Base-by-base conservation (phyloP, 2,329 filamentous ascomycete genomes). In the Tolypocladium amazonense region DNA sequence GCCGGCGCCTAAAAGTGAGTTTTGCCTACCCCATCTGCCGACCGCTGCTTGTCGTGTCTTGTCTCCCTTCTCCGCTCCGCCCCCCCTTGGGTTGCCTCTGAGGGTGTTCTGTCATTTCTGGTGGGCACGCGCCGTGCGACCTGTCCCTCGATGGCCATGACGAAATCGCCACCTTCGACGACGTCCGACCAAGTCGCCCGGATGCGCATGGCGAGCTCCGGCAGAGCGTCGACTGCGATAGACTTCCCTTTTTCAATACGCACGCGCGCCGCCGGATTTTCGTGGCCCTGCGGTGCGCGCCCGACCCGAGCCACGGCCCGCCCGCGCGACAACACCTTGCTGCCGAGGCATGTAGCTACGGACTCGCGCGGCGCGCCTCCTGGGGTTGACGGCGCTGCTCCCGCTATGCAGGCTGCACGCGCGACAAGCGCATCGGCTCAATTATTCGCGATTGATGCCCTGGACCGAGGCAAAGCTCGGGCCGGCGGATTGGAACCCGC, bases 1-100 rank as follows among this genome's bases (percentile, higher is more conserved):
- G 72, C 74, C 75, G 77, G 77, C 77, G 77, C 77, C 72, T 73
- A 80, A 81, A 80, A 80, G 78, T 81, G 72, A 80, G 78, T 80
- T 64, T 65, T 62, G 53, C 65, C 57, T 65, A 65, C 60, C 25
- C 52, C 37, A 56, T n/a, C 33, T 30, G 35, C 27, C 8, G 39
- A 38, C 23, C 41, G 41, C 23, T 27, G 25, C 39, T 20, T 27
- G 20, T 38, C 59, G 38, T 37, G 14, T 38, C 30, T 39, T 39
- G 18, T 45, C 33, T 25, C 41, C 41, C n/a, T 18, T 39, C 18
- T 12, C 35, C 30, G 56, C 47, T 50, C 43, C 38, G 41, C 14
- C 45, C 27, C n/a, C 54, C n/a, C 23, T 27, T 18, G 35, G 54
- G 37, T 30, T 18, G 50, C 30, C 18, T 43, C 8, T 18, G 47